Evolutionary conservation across 2,329 filamentous ascomycete genomes (phyloP).

Genomic region (Arthroderma sp.): DNA sequence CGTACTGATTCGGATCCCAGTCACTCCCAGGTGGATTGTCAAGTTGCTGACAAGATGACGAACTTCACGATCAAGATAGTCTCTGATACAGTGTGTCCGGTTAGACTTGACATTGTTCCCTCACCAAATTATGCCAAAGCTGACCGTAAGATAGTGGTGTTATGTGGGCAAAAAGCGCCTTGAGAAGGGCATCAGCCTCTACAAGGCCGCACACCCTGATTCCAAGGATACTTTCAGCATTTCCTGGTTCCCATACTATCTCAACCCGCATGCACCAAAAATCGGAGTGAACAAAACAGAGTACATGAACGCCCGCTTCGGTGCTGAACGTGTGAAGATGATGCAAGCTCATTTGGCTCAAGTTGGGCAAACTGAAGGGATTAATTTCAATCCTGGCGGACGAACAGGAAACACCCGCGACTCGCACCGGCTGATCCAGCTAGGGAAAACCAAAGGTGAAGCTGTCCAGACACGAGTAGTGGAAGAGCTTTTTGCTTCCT

Average conservation of each 20-base stretch:
- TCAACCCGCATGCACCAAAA: conserved; percentile 53
- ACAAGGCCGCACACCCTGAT: conserved; percentile 49
- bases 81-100: conserved; percentile 70
- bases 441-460: conserved; percentile 47
- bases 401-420: conserved; percentile 66
- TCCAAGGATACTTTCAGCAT: conserved; percentile 56
- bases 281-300: conserved; percentile 40
- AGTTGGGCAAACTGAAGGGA: conserved; percentile 54
- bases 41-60: conserved; percentile 42
- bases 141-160: conserved; percentile 42
- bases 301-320: conserved; percentile 53
- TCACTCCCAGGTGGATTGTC: not conserved
- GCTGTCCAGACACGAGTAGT: conserved; percentile 48
- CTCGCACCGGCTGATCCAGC: conserved; percentile 63
- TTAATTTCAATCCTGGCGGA: conserved; percentile 60
- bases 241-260: conserved; percentile 68
- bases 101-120: conserved; percentile 13
- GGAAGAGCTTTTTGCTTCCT: conserved; percentile 51
- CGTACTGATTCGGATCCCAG: not conserved
- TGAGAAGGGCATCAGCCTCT: conserved; percentile 56
- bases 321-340: conserved; percentile 46
- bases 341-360: conserved; percentile 47
- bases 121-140: not conserved
- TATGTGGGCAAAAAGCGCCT: conserved; percentile 70
- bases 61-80: conserved; percentile 66